A percentile compares a stretch with the other conserved stretches of the same genome.
Evolutionary conservation across 495 filamentous ascomycete genomes (phyloP).

Genomic region (Xylaria cubensis): DNA sequence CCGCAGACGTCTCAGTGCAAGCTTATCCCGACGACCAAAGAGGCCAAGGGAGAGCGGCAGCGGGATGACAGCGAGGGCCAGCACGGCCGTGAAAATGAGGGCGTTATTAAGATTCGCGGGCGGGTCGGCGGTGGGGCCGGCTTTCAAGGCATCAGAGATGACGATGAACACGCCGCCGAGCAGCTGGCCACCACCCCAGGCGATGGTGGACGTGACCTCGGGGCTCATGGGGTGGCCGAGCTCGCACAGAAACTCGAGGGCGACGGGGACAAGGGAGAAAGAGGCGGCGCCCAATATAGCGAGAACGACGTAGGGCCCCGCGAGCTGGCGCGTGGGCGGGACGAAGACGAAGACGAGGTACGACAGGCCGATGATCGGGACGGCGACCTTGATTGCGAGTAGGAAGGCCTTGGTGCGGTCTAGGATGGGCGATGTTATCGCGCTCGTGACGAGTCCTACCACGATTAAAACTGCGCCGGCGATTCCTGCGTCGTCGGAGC

Average conservation of each 20-base stretch:
- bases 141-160: slow-evolving; percentile 79
- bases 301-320: slow-evolving; percentile 73
- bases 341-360: slow-evolving; percentile 86
- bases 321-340: slow-evolving; percentile 70
- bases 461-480: slow-evolving; percentile 90
- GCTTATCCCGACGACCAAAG: slow-evolving; percentile 61
- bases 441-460: slow-evolving; percentile 78
- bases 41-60: slow-evolving; percentile 71
- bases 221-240: slow-evolving; percentile 87
- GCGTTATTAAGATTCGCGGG: slow-evolving; percentile 72
- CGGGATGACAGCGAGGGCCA: slow-evolving; percentile 69
- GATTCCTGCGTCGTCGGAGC: slow-evolving; percentile 83
- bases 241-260: slow-evolving; percentile 85
- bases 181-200: slow-evolving; percentile 83
- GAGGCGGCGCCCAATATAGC: slow-evolving; percentile 77
- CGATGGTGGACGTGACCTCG: slow-evolving; percentile 80
- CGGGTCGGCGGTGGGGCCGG: slow-evolving; percentile 58
- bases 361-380: slow-evolving; percentile 73
- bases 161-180: slow-evolving; percentile 85
- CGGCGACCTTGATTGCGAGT: slow-evolving; percentile 71
- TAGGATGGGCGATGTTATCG: slow-evolving; percentile 78
- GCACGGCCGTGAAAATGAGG: slow-evolving; percentile 78
- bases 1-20: slow-evolving; percentile 62
- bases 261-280: slow-evolving; percentile 84
- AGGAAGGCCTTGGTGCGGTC: slow-evolving; percentile 85